Percentiles rank a stretch among this genome's conserved stretches.
phyloP scores from a whole-genome alignment of 495 filamentous ascomycete genomes.

The Amphirosellinia nigrospora region DNA sequence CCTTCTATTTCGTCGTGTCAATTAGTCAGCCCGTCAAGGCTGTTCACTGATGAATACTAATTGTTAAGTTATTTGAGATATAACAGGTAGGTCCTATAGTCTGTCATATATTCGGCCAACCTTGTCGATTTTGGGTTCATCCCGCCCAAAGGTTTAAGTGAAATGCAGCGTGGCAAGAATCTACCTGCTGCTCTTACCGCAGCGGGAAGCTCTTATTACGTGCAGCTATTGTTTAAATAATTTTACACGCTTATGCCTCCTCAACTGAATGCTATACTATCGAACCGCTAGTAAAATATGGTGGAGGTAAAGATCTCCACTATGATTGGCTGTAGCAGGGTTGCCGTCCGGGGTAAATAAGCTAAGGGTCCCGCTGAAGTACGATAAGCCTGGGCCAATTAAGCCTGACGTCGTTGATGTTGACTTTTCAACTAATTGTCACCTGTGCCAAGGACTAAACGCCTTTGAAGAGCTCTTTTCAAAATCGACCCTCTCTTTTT shows the following conservation, averaged over 20 bases:
- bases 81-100: too few relatives aligned
- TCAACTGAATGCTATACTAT: too few relatives aligned
- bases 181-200: constrained; percentile 65
- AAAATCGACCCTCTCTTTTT: neutral
- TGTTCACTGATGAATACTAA: neutral
- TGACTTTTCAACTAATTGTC: neutral
- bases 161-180: constrained; percentile 58
- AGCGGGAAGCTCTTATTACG: constrained; percentile 64
- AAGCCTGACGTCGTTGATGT: constrained; percentile 12
- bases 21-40: neutral
- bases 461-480: neutral
- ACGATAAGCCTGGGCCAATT: constrained; percentile 12
- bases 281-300: constrained; percentile 63
- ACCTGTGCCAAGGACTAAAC: neutral
- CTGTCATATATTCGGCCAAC: too few relatives aligned
- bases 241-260: too few relatives aligned
- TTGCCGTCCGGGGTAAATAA: neutral
- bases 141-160: neutral
- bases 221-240: too few relatives aligned
- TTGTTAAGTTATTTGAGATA: too few relatives aligned
- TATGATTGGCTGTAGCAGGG: neutral
- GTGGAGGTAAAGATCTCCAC: constrained; percentile 74
- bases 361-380: neutral
- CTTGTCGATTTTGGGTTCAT: too few relatives aligned
- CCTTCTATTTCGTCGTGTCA: neutral